Base-by-base conservation (phyloP, 2,329 filamentous ascomycete genomes). In the Aspergillus pseudoviridinutans region DNA sequence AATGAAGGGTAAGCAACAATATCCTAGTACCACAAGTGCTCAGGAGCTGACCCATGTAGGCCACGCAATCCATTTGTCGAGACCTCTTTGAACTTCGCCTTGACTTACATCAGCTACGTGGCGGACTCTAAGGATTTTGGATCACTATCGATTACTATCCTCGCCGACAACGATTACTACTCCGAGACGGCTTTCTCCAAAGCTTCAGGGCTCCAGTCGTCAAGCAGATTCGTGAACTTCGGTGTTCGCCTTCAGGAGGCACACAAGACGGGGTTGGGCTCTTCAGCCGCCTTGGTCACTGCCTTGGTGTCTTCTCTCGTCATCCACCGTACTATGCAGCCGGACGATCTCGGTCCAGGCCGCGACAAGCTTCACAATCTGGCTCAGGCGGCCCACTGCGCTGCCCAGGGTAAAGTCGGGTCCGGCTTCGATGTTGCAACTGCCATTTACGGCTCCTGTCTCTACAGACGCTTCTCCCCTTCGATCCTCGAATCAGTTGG, bases 91-190 rank as follows among this genome's bases (percentile, higher is more conserved):
- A 86, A 83, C 75, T 97, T 96, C 78, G 90, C 85, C 55, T 83
- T 97, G 66, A 94, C 89, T 55, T 97, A 96, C 91, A 72, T 81
- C 74, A 69, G 76, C 73, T 71, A 77, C 75, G 64, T 78, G 64
- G 63, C 77, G 73, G 80, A 72, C 71, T 77, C 75, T 4, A 71
- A 82, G 76, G 69, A 86, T 51, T 73, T 94, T 68, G 82, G 82
- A 14, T 85, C 92, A 3, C 78, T 88, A 29, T 85, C 85, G 14
- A 84, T 97, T 72, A 92, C 90, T 60, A 93, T 99, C 71, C 84
- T 97, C 38, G 93, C 94, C 59, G 92, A 97, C 77, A 92, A 94
- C 70, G 91, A 95, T 78, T 99, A 99, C 82, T 99, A 97, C 80
- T 97, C 94, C 4, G 86, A 87, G 58, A 81, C 87, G 2, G 72